phyloP scores from a whole-genome alignment of 2,329 filamentous ascomycete genomes.

The Ascochyta lentis region DNA sequence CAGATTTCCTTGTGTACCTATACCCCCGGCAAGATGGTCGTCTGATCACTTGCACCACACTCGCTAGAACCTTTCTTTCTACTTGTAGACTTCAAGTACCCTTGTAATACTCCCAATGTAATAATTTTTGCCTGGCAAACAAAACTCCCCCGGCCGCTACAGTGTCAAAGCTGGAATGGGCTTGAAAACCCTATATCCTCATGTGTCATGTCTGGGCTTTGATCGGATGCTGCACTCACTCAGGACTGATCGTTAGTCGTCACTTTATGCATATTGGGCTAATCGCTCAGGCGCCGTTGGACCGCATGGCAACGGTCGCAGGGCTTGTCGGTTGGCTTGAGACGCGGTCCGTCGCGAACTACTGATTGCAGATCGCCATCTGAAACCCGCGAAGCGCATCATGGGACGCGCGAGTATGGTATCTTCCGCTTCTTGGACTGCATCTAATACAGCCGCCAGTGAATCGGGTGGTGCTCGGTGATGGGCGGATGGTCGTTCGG shows the following conservation, averaged over 20 bases:
- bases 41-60: conserved; percentile 11
- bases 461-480: not conserved
- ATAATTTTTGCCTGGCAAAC: conserved; percentile 16
- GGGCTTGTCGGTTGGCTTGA: conserved; percentile 7
- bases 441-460: not conserved
- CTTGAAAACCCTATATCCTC: not conserved
- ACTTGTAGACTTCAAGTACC: conserved; percentile 20
- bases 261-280: conserved; percentile 9
- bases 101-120: conserved; percentile 19
- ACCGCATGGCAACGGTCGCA: conserved; percentile 8
- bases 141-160: no score
- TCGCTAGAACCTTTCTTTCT: conserved; percentile 19
- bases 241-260: conserved; percentile 2
- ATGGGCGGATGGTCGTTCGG: not conserved
- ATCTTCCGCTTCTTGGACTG: not conserved
- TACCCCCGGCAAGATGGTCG: conserved; percentile 10
- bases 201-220: no score
- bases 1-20: conserved; percentile 18
- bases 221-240: not conserved
- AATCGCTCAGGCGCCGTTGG: conserved; percentile 11
- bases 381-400: not conserved
- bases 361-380: conserved; percentile 14
- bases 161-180: no score
- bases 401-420: not conserved
- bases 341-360: conserved; percentile 19